Percentiles rank a stretch among this genome's conserved stretches.
phyloP scores from a whole-genome alignment of 345 rosid genomes.

The Lumnitzera littorea region DNA sequence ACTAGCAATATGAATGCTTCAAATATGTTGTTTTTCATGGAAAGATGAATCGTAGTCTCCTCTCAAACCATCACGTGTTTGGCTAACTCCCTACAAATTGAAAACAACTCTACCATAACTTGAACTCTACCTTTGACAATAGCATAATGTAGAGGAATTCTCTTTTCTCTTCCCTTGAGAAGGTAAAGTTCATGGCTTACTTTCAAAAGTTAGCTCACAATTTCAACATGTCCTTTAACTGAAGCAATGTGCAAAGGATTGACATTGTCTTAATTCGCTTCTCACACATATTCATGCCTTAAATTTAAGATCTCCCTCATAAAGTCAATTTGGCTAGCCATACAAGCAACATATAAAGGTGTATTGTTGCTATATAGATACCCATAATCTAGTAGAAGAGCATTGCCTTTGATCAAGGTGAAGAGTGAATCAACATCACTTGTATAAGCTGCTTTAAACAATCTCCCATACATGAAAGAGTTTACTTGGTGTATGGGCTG shows the following conservation, averaged over 20 bases:
- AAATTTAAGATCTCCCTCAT: too few relatives aligned
- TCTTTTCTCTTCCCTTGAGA: background rate
- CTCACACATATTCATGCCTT: too few relatives aligned
- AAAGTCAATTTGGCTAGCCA: too few relatives aligned
- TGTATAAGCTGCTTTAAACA: too few relatives aligned
- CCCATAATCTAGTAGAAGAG: too few relatives aligned
- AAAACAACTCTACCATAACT: background rate
- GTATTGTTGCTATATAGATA: too few relatives aligned
- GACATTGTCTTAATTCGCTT: background rate
- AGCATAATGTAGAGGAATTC: slow-evolving; percentile 5
- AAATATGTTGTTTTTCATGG: background rate
- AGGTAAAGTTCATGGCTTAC: background rate
- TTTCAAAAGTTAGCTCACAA: background rate
- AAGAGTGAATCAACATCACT: too few relatives aligned
- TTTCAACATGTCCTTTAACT: background rate
- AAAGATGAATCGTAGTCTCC: slow-evolving; percentile 2
- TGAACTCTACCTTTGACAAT: slow-evolving; percentile 4
- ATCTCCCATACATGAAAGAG: too few relatives aligned
- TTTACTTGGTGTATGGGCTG: too few relatives aligned
- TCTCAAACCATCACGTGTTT: background rate
- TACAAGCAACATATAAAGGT: too few relatives aligned
- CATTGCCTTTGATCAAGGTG: too few relatives aligned
- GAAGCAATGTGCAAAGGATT: background rate
- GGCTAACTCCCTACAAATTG: background rate
- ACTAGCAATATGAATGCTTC: too few relatives aligned